A percentile compares a stretch with the other conserved stretches of the same genome.
These are phyloP conservation scores for Typha latifolia DNA, from an alignment of 176 grass and related monocot species.

Conservation along the genomic window DNA sequence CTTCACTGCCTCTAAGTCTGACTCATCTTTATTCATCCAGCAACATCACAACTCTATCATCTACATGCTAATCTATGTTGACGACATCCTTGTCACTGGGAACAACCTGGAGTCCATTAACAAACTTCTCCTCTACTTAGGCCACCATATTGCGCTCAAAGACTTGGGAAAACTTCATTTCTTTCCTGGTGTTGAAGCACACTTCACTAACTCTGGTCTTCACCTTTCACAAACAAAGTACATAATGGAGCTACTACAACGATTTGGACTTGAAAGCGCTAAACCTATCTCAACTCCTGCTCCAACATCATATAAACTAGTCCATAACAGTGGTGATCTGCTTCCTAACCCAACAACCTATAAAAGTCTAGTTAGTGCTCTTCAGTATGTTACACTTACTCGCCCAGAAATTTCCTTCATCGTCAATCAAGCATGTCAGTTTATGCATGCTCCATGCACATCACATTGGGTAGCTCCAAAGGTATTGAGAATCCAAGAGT, in stretches of 20 bases:
- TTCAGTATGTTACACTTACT: constrained; percentile 2
- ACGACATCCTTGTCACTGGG: constrained; percentile 9
- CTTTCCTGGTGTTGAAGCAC: too few relatives aligned
- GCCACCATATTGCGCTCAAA: background rate
- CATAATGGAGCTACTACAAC: too few relatives aligned
- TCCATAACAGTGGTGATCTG: background rate
- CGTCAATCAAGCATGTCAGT: background rate
- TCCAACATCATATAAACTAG: background rate
- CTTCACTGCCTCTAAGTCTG: background rate
- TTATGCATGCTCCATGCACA: background rate
- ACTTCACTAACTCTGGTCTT: too few relatives aligned
- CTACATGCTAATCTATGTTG: constrained; percentile 4
- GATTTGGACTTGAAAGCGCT: too few relatives aligned
- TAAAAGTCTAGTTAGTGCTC: background rate
- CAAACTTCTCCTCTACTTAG: background rate
- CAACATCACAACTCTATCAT: too few relatives aligned
- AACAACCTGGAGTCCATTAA: background rate
- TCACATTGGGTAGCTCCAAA: too few relatives aligned
- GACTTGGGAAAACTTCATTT: background rate
- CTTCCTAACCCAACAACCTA: background rate
- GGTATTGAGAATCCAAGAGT: too few relatives aligned
- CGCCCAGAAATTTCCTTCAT: background rate
- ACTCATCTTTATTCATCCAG: constrained; percentile 5
- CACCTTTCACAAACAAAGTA: too few relatives aligned
- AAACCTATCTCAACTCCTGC: background rate